A percentile compares a stretch with the other conserved stretches of the same genome.
These are phyloP conservation scores for Plasmodium coatneyi DNA, from an alignment of 169 alveolate genomes.

Conservation along the genomic window DNA sequence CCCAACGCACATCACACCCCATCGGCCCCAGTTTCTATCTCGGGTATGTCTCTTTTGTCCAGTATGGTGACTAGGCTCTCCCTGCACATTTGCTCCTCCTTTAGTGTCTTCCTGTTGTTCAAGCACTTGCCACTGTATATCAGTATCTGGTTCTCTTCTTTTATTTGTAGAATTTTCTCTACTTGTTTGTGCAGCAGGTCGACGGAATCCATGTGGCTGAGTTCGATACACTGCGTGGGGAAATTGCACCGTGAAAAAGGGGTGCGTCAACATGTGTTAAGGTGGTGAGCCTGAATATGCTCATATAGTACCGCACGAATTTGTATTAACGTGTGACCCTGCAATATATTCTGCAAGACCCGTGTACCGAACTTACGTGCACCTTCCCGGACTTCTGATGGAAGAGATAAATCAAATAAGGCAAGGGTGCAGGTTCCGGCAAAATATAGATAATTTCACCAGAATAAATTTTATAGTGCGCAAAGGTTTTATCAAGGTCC, in stretches of 20 bases:
- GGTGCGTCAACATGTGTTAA: background rate
- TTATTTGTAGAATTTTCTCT: slow-evolving; percentile 29
- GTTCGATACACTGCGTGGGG: slow-evolving; percentile 41
- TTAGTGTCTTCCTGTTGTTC: slow-evolving; percentile 21
- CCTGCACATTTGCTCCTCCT: slow-evolving; percentile 32
- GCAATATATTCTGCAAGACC: background rate
- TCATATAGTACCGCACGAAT: background rate
- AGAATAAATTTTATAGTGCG: slow-evolving; percentile 23
- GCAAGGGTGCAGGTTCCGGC: slow-evolving; percentile 60
- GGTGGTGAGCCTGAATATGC: background rate
- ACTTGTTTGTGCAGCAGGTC: slow-evolving; percentile 41
- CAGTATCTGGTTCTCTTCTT: slow-evolving; percentile 55
- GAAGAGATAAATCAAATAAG: slow-evolving; percentile 43
- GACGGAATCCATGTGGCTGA: slow-evolving; percentile 40
- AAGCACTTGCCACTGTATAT: slow-evolving; percentile 39
- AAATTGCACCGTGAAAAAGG: background rate
- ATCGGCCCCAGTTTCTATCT: slow-evolving; percentile 13
- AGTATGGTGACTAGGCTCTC: slow-evolving; percentile 58
- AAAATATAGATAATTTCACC: slow-evolving; percentile 49
- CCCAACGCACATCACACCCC: background rate
- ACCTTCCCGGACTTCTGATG: slow-evolving; percentile 55
- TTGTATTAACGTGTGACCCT: background rate
- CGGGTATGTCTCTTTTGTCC: slow-evolving; percentile 56
- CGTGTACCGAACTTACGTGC: slow-evolving; percentile 14
- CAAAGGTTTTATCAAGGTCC: slow-evolving; percentile 52